Base-by-base conservation (phyloP, 208 protist genomes). In the Crithidia sp. region DNA sequence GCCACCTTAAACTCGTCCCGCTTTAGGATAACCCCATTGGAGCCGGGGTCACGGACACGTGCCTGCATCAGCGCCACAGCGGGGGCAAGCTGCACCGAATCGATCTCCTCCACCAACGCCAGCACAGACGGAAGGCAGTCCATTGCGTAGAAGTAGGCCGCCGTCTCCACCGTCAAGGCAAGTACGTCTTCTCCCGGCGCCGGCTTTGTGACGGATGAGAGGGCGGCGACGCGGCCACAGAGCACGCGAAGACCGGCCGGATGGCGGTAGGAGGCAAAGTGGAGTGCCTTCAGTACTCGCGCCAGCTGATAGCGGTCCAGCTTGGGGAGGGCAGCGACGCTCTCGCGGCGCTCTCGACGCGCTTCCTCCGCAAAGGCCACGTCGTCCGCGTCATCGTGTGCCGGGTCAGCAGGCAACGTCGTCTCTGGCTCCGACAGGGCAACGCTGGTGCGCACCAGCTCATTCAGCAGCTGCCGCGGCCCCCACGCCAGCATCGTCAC, bases 381-480 rank as follows among this genome's bases (percentile, higher is more conserved):
- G 50, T 49, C 40, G 2, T 36, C 41, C n/a, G 12, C 16, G 10
- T 14, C 41, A 19, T 45, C 39, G 7, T 50, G 7, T 43, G 7
- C 58, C 5, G 12, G 7, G 0, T 10, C 17, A 36, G 58, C 13
- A 16, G 63, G 39, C 4, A 44, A 13, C 63, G 19, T 5, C 14
- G 44, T 52, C 16, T 62, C n/a, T 6, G 67, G 67, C 13, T 70
- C 79, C n/a, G 53, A 78, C 62, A 76, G 78, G 7, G 67, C 65
- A 7, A 90, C 14, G 2, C 77, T 66, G 36, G 67, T 57, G 6
- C 82, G 82, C 39, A 83, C 78, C 44, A 93, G 4, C 56, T 77
- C 87, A 59, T 87, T 89, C 41, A 92, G 50, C 40, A 95, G 58
- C 9, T 71, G 74, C 36, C 84, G 87, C 50, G 87, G 85, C 14